Conservation (phyloP, 805 yeast species). For the Ogataea angusta region DNA sequence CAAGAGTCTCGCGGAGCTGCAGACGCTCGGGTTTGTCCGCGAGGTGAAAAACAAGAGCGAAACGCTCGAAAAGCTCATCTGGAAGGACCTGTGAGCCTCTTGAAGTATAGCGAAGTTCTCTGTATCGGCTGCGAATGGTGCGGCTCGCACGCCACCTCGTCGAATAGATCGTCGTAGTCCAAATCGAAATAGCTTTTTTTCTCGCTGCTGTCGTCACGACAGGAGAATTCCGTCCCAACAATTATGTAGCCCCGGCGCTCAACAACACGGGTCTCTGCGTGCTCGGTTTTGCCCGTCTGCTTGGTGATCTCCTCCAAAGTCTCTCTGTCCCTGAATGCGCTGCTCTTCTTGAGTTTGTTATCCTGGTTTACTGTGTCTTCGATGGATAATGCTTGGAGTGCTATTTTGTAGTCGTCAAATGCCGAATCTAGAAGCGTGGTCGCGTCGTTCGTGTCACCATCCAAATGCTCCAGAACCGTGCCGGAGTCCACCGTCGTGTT, state of each 20-base stretch:
- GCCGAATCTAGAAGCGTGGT: constrained; percentile 21
- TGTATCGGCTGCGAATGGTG: constrained; percentile 5
- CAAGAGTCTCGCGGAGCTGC: constrained; percentile 69
- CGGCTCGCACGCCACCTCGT: constrained; percentile 2
- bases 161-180: constrained; percentile 8
- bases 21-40: constrained; percentile 64
- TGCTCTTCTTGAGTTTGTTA: constrained; percentile 12
- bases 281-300: background rate
- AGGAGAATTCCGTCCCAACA: constrained; percentile 13
- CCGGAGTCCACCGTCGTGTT: constrained; percentile 21
- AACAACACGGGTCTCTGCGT: background rate
- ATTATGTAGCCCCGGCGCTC: constrained; percentile 7
- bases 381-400: constrained; percentile 15
- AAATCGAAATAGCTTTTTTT: constrained; percentile 7
- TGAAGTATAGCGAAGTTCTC: constrained; percentile 24
- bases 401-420: constrained; percentile 25
- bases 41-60: constrained; percentile 61
- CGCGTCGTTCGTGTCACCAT: constrained; percentile 18
- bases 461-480: constrained; percentile 14
- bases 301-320: constrained; percentile 11
- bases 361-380: constrained; percentile 6
- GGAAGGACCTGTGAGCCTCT: constrained; percentile 57
- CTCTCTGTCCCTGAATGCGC: constrained; percentile 14
- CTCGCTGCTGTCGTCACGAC: constrained; percentile 7
- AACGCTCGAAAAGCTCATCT: constrained; percentile 62